Conservation (phyloP, 2,329 filamentous ascomycete species). For the Xylaria arbuscula region DNA sequence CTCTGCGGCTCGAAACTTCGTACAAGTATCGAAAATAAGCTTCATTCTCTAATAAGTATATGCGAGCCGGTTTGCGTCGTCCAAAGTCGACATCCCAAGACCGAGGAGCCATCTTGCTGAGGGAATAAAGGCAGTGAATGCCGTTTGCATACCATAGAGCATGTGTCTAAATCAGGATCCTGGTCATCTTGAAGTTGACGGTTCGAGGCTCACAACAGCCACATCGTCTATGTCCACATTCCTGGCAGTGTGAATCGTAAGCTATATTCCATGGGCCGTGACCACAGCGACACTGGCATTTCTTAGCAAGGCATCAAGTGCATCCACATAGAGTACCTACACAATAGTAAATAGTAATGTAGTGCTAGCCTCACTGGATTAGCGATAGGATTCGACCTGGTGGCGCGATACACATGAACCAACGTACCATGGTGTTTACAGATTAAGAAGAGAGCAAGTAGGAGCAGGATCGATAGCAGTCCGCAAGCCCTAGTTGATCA, state of each 20-base stretch:
- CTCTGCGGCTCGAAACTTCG: conserved; percentile 8
- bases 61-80: conserved; percentile 17
- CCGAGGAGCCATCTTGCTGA: neutral
- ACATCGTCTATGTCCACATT: neutral
- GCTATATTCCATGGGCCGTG: neutral
- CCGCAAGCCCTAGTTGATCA: neutral
- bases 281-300: neutral
- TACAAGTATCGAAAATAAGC: conserved; percentile 20
- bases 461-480: neutral
- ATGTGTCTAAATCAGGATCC: neutral
- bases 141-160: neutral
- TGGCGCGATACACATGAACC: neutral
- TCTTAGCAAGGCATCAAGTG: neutral
- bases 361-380: neutral
- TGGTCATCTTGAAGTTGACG: neutral
- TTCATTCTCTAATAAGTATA: conserved; percentile 25
- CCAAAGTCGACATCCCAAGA: conserved; percentile 26
- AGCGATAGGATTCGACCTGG: neutral
- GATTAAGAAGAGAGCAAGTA: neutral
- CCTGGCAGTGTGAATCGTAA: neutral
- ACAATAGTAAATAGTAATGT: neutral
- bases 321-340: neutral
- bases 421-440: conserved; percentile 5
- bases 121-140: neutral
- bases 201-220: neutral